Percentiles rank a stretch among this genome's conserved stretches.
phyloP scores from a whole-genome alignment of 148 eudicot genomes.

The Silene conica region DNA sequence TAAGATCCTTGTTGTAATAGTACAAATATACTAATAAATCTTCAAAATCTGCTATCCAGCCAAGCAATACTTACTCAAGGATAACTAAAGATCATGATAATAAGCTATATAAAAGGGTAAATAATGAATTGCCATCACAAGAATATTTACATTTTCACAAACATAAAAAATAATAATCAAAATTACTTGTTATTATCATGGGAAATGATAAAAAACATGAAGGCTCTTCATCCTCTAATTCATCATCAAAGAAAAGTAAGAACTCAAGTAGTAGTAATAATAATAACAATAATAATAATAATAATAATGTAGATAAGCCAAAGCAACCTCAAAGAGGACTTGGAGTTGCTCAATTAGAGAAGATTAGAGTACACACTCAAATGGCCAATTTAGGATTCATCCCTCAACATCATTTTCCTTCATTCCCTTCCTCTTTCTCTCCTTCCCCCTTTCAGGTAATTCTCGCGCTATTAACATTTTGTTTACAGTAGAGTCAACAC shows the following conservation, averaged over 20 bases:
- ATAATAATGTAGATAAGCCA: conserved; percentile 38
- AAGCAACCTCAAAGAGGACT: conserved; percentile 83
- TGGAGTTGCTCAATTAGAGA: conserved; percentile 83
- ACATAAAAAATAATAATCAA: neutral
- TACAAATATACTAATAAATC: conserved; percentile 28
- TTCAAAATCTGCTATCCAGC: conserved; percentile 31
- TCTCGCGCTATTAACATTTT: too few species aligned
- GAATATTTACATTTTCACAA: neutral
- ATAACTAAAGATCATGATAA: neutral
- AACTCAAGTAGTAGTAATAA: conserved; percentile 1
- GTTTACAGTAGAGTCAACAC: too few species aligned
- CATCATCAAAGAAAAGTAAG: conserved; percentile 21
- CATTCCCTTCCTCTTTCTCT: neutral
- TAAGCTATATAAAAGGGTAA: conserved; percentile 16
- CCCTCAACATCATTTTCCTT: conserved; percentile 13
- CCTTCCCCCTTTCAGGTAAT: conserved; percentile 21
- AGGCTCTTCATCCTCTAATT: conserved; percentile 17
- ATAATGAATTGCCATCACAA: neutral
- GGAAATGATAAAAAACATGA: conserved; percentile 10
- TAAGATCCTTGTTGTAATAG: conserved; percentile 11
- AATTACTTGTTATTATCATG: neutral
- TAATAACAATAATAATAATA: conserved; percentile 10
- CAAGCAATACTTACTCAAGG: conserved; percentile 13
- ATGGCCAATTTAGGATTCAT: conserved; percentile 32
- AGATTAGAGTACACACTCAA: conserved; percentile 62